Conservation (phyloP, 2,329 filamentous ascomycete genomes). For the Proliferodiscus dingleyae region DNA sequence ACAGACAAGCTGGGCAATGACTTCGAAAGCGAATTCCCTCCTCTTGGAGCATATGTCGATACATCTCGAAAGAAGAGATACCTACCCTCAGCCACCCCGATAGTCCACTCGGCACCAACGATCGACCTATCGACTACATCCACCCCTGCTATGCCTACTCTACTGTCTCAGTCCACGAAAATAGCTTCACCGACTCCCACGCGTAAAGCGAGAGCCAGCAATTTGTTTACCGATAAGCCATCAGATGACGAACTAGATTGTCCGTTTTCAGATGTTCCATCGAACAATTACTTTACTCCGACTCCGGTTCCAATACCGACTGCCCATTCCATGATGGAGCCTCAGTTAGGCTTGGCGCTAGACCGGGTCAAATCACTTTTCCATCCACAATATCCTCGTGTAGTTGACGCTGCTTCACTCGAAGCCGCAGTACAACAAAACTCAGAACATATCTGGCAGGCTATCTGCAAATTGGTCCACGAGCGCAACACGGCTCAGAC, state of each 20-base stretch:
- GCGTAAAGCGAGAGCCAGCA: background rate
- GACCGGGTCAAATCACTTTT: background rate
- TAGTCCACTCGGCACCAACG: background rate
- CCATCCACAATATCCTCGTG: background rate
- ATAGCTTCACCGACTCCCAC: background rate
- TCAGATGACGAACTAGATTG: background rate
- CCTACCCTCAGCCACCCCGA: background rate
- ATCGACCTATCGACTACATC: background rate
- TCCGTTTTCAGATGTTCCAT: background rate
- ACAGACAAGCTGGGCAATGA: too few species aligned
- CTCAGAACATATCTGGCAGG: constrained; percentile 2
- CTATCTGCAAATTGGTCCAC: constrained; percentile 1
- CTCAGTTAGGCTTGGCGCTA: background rate
- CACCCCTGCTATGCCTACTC: too few species aligned
- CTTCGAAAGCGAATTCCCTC: too few species aligned
- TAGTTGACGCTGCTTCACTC: constrained; percentile 7
- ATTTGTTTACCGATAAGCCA: background rate
- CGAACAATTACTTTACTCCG: background rate
- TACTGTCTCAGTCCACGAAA: background rate
- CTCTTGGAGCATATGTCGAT: too few species aligned
- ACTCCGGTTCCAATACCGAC: too few species aligned
- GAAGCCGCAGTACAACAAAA: constrained; percentile 1
- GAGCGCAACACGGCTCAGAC: constrained; percentile 3
- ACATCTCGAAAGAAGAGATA: too few species aligned
- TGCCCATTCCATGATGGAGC: background rate